phyloP scores from a whole-genome alignment of 148 eudicot genomes.

The Rhododendron williamsianum region DNA sequence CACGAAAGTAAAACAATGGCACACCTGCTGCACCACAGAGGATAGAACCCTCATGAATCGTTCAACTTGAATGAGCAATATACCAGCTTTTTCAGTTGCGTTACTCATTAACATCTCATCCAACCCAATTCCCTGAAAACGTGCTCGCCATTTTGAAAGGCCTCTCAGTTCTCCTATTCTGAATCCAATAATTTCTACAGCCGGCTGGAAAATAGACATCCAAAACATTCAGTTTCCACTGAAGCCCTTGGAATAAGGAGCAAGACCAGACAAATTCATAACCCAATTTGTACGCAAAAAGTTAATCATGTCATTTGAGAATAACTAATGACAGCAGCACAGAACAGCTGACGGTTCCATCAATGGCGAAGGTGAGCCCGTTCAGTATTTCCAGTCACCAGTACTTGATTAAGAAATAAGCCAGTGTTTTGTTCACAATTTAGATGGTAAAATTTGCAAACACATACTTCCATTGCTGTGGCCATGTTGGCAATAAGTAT shows the following conservation, averaged over 20 bases:
- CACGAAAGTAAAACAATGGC: background rate
- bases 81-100: slow-evolving; percentile 87
- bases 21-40: slow-evolving; percentile 81
- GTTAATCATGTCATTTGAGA: background rate
- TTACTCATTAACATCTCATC: slow-evolving; percentile 64
- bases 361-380: background rate
- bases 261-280: background rate
- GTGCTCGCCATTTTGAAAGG: slow-evolving; percentile 95
- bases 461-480: background rate
- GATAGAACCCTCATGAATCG: slow-evolving; percentile 79
- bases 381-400: background rate
- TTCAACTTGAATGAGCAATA: slow-evolving; percentile 74
- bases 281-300: background rate
- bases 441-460: background rate
- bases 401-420: background rate
- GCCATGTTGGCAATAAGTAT: background rate
- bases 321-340: background rate
- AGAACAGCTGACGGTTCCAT: background rate
- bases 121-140: slow-evolving; percentile 75
- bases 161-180: slow-evolving; percentile 95
- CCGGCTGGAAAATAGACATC: slow-evolving; percentile 54
- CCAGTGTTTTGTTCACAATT: background rate
- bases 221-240: background rate
- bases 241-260: background rate
- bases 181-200: slow-evolving; percentile 89